Percentiles rank a stretch among this genome's conserved stretches.
Evolutionary conservation across 1,139 yeast species (phyloP).

Genomic region (Saccharomyces uvarum): DNA sequence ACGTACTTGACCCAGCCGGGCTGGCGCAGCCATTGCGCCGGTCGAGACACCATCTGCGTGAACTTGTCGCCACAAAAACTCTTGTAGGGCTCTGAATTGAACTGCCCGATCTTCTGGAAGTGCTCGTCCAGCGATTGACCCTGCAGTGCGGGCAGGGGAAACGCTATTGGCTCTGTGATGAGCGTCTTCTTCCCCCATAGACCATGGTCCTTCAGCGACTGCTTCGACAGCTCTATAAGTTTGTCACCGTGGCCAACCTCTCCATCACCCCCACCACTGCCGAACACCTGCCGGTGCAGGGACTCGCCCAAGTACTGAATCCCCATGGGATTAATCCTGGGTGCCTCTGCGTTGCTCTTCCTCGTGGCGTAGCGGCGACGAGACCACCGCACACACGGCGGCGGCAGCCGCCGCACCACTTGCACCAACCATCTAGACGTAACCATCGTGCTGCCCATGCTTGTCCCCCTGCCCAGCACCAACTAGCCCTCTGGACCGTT

Average conservation of each 20-base stretch:
- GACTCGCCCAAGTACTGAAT: constrained; percentile 61
- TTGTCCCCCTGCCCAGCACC: not conserved
- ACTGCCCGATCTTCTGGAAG: constrained; percentile 62
- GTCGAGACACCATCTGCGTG: constrained; percentile 42
- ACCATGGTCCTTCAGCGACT: constrained; percentile 55
- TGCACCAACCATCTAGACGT: not conserved
- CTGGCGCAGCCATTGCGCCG: constrained; percentile 47
- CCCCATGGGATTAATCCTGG: constrained; percentile 59
- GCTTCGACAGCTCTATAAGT: constrained; percentile 50
- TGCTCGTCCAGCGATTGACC: constrained; percentile 78
- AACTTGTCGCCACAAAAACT: constrained; percentile 38
- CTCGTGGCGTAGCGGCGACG: not conserved
- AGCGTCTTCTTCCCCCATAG: constrained; percentile 75
- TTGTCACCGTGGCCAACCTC: constrained; percentile 29
- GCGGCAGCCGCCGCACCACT: constrained; percentile 28
- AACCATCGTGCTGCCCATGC: not conserved
- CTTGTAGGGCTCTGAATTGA: constrained; percentile 56
- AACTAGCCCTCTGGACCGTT: not conserved
- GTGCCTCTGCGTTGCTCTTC: constrained; percentile 31
- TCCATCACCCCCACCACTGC: constrained; percentile 31
- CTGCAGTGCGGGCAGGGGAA: constrained; percentile 59
- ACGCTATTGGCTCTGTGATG: constrained; percentile 51
- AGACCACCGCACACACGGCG: not conserved
- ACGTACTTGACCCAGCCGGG: constrained; percentile 85
- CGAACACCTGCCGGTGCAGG: constrained; percentile 54